Evolutionary conservation across 1,284 basidiomycete genomes (phyloP), one percentile per base, ranked within the genome.

Genomic region (Mycosarcoma maydis): DNA sequence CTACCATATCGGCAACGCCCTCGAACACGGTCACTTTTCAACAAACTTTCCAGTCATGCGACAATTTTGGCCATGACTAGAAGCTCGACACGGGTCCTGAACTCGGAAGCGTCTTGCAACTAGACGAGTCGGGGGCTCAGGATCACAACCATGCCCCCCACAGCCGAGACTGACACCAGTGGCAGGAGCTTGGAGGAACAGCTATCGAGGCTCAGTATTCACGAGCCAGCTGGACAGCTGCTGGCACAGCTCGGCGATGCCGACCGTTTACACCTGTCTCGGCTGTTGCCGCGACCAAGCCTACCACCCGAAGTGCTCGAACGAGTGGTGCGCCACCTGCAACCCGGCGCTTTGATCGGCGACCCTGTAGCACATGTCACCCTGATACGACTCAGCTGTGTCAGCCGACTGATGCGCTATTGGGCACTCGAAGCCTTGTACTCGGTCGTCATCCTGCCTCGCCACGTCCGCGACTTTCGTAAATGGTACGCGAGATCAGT

Each of bases 391-490:
- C 66, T 79, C 30, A 60, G 68, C 50, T 60, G 58, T 34, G 73
- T 75, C 32, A 73, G 59, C 23, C 48, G 55, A 14, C 27, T 69
- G 23, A 54, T 75, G 19, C 73, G 75, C 17, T 53, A 66, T 29
- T 77, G 75, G 72, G 72, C 78, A 2, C 49, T 78, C 9, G 44
- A 62, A 3, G 69, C 73, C 17, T 60, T 73, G 17, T 80, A 76
- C 40, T 50, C 60, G 24, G 54, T 77, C 27, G 46, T 81, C n/a
- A 57, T 80, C 16, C 59, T 80, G 9, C 79, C 78, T 24, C 60
- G 79, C 11, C 73, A 78, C 43, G 79, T 81, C 6, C 57, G 79
- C 7, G 77, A 80, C 19, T 81, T 81, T 44, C 67, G 77, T 30
- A 72, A 72, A 38, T 80, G 76, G 74, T 77, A 77, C 45, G 47